Base-by-base conservation (phyloP, 2,329 filamentous ascomycete genomes). In the Tolypocladium album region DNA sequence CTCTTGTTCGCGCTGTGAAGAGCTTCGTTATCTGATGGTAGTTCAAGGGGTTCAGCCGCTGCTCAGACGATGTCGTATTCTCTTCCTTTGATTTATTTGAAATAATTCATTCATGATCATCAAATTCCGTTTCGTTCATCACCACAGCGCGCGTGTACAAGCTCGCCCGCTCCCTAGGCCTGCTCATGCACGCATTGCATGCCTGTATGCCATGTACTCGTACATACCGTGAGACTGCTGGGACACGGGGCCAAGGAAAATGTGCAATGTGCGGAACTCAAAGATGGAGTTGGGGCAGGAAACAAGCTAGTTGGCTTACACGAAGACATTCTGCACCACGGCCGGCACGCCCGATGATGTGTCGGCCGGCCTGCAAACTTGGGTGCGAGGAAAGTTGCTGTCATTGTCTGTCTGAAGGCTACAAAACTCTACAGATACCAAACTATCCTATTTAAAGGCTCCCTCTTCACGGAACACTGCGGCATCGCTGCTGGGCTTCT, bases 21-120 rank as follows among this genome's bases (percentile, higher is more conserved):
- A 22, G 31, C 31, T 13, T 13, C 3, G 15, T 6, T 17, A 11
- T 15, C 9, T 8, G 12, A n/a, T 5, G 12, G 5, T 5, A 38
- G 17, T 20, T n/a, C 15, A 40, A 36, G 56, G 17, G 15, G 15
- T 4, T 6, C 20, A 27, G 9, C 8, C 22, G 42, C 57, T 57
- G 55, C 61, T 70, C 68, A 69, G 68, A 70, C 68, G 68, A 70
- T 70, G 68, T 69, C 68, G 67, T 53, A 13, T 61, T 68, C 62
- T 65, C 53, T 59, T 59, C 58, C 58, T 36, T 57, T 58, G 27
- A 45, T 43, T 42, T 36, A 12, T 42, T 45, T 45, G 22, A n/a
- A 39, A 13, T 36, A 53, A 53, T 5, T 53, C 50, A 36, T 53
- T n/a, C 50, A 13, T 36, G 40, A 57, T 65, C 62, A 63, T 68